These are phyloP conservation scores for Plantago ovata DNA, from an alignment of 257 asterid species.

Conservation along the genomic window DNA sequence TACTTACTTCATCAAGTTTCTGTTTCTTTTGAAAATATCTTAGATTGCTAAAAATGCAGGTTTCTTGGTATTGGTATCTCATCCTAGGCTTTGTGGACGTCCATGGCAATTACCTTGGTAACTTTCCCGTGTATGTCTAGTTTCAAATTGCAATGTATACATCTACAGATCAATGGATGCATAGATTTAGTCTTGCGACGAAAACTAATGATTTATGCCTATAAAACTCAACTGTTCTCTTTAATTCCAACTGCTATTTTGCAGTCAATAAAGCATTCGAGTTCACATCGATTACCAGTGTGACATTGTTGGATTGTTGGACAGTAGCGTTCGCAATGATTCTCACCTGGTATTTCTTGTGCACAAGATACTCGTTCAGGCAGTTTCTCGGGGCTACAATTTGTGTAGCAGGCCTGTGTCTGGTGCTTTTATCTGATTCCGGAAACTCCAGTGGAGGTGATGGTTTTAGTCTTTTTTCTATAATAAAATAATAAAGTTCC, in stretches of 20 bases:
- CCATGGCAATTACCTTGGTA: slow-evolving; percentile 74
- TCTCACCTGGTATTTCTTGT: slow-evolving; percentile 61
- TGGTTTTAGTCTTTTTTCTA: not conserved
- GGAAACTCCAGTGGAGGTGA: slow-evolving; percentile 52
- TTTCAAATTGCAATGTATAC: not conserved
- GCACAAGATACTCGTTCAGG: slow-evolving; percentile 50
- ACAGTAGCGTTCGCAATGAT: slow-evolving; percentile 65
- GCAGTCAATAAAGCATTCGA: slow-evolving; percentile 77
- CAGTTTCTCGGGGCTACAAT: slow-evolving; percentile 61
- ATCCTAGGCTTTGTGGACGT: slow-evolving; percentile 58
- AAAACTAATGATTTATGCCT: not conserved
- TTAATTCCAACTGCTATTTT: not conserved
- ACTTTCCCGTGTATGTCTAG: not conserved
- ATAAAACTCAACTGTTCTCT: too few relatives aligned
- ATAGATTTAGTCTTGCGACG: not conserved
- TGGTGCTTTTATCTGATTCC: slow-evolving; percentile 66
- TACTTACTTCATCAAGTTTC: not conserved
- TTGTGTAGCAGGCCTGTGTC: slow-evolving; percentile 55
- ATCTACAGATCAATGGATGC: not conserved
- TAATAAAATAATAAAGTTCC: too few relatives aligned
- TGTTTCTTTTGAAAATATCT: not conserved
- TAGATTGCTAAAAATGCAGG: slow-evolving; percentile 37
- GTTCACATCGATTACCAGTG: slow-evolving; percentile 76
- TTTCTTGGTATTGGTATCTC: slow-evolving; percentile 75
- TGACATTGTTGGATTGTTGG: slow-evolving; percentile 70